Conservation (phyloP, 2,329 filamentous ascomycete species). For the Intubia oerlemansii region DNA sequence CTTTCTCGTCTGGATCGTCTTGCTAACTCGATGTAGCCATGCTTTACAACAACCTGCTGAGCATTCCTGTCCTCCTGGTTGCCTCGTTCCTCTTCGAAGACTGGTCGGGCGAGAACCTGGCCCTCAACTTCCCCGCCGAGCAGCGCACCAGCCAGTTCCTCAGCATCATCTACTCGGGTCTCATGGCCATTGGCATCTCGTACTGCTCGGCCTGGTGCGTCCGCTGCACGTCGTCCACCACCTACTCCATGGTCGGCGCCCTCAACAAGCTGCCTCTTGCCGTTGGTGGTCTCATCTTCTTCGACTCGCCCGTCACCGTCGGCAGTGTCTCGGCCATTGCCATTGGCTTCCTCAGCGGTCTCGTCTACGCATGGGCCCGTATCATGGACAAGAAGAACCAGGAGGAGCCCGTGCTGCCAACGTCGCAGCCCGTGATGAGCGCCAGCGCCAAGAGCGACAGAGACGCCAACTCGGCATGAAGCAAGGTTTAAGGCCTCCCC, state of each 20-base stretch:
- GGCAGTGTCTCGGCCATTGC: slow-evolving; percentile 81
- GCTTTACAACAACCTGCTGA: slow-evolving; percentile 99
- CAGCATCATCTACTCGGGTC: slow-evolving; percentile 84
- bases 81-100: slow-evolving; percentile 72
- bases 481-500: too few relatives aligned
- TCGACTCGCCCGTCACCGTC: slow-evolving; percentile 79
- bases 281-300: slow-evolving; percentile 81
- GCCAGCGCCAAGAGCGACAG: slow-evolving; percentile 81
- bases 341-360: slow-evolving; percentile 76
- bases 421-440: slow-evolving; percentile 47
- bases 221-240: slow-evolving; percentile 88
- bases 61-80: slow-evolving; percentile 73
- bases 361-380: slow-evolving; percentile 79
- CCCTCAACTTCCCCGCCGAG: slow-evolving; percentile 71
- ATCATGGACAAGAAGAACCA: slow-evolving; percentile 56
- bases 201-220: slow-evolving; percentile 99
- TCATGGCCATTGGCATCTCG: slow-evolving; percentile 94
- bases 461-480: slow-evolving; percentile 54
- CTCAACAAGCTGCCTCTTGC: slow-evolving; percentile 97
- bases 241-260: slow-evolving; percentile 95
- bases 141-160: slow-evolving; percentile 59
- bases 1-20: neutral
- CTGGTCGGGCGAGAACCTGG: slow-evolving; percentile 72
- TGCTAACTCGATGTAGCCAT: slow-evolving; percentile 43
- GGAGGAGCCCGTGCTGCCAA: slow-evolving; percentile 45